A percentile compares a stretch with the other conserved stretches of the same genome.
Conservation (phyloP, 2,329 filamentous ascomycete genomes). For the Sarocladium strictum region DNA sequence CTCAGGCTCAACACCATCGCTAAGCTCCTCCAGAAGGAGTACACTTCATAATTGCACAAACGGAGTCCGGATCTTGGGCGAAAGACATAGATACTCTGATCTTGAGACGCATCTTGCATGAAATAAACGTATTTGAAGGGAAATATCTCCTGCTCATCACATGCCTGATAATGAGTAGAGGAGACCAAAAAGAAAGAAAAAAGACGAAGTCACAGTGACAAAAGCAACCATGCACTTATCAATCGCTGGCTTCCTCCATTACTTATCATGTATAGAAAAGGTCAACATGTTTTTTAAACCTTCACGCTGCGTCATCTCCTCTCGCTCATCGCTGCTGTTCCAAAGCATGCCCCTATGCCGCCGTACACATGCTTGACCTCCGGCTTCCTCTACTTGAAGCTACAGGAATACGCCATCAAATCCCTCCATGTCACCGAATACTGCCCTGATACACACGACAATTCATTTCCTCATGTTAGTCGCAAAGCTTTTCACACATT, state of each 20-base stretch:
- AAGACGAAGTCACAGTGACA: neutral
- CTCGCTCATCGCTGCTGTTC: neutral
- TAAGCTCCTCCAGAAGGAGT: slow-evolving; percentile 57
- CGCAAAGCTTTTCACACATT: neutral
- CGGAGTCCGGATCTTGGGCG: neutral
- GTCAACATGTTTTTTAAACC: neutral
- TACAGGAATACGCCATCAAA: neutral
- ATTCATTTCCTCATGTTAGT: no score
- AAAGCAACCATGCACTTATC: neutral
- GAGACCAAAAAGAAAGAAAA: no score
- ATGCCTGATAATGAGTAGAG: neutral
- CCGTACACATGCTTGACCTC: neutral
- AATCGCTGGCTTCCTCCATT: neutral
- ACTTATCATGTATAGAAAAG: neutral
- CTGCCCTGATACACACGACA: no score
- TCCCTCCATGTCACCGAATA: no score
- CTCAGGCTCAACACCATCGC: slow-evolving; percentile 56
- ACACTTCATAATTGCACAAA: slow-evolving; percentile 33
- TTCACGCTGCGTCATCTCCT: neutral
- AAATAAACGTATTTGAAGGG: no score
- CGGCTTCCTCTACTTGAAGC: neutral
- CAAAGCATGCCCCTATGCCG: neutral
- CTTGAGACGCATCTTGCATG: neutral
- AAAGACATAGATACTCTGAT: slow-evolving; percentile 4
- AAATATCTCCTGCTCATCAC: no score